Evolutionary conservation across 176 grass and related monocot species (phyloP).

Genomic region (Tillandsia fasciculata): DNA sequence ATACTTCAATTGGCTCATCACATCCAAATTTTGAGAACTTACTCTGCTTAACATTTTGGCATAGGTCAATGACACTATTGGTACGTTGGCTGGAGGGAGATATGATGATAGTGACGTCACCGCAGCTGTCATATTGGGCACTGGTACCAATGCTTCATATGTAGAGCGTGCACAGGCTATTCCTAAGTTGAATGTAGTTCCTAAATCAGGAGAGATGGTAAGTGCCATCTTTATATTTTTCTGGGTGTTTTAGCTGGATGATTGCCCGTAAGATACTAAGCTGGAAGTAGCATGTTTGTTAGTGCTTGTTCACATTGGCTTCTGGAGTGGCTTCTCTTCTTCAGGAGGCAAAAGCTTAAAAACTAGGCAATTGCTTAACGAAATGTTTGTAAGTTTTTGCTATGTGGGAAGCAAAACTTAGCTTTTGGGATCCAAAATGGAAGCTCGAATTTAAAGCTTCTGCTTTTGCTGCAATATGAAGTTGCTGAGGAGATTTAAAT

Average conservation of each 20-base stretch:
- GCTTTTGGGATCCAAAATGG: too few relatives aligned
- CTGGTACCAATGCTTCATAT: constrained; percentile 76
- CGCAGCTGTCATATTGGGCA: constrained; percentile 68
- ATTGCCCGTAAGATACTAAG: constrained; percentile 5
- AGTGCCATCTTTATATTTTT: constrained; percentile 2
- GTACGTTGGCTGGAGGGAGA: constrained; percentile 50
- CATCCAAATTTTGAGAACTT: neutral
- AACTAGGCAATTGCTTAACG: too few relatives aligned
- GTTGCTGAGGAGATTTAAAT: too few relatives aligned
- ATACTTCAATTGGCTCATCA: too few relatives aligned
- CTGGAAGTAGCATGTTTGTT: neutral
- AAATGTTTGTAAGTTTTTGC: too few relatives aligned
- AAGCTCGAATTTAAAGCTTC: too few relatives aligned
- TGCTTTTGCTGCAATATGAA: too few relatives aligned
- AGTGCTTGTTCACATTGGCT: neutral
- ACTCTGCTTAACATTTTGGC: neutral
- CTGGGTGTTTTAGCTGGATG: neutral
- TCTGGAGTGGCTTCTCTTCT: too few relatives aligned
- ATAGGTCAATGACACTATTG: constrained; percentile 59
- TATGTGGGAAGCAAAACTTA: too few relatives aligned
- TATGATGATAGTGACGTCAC: constrained; percentile 57
- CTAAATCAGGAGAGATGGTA: constrained; percentile 62
- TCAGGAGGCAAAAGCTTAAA: too few relatives aligned
- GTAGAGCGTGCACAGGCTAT: constrained; percentile 54
- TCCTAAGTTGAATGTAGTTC: constrained; percentile 56